These are phyloP conservation scores for Pseudonitzschia pungens DNA, from an alignment of 108 stramenopile species.

Conservation along the genomic window DNA sequence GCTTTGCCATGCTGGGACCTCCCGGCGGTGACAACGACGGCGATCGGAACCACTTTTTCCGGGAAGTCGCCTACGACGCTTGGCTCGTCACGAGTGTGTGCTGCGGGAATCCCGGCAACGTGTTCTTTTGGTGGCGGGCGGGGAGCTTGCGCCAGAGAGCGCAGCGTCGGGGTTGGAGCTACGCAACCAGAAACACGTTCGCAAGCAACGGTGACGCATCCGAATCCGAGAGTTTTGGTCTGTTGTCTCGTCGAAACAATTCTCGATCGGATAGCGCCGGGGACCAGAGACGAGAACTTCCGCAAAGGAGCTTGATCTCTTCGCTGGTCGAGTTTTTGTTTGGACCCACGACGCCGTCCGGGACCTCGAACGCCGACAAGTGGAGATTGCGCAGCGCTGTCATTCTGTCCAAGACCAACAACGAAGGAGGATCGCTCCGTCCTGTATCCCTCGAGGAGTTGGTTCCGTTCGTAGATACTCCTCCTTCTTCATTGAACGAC, in stretches of 20 bases:
- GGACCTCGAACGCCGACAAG: constrained; percentile 48
- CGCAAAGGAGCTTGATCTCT: constrained; percentile 59
- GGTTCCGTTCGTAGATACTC: constrained; percentile 68
- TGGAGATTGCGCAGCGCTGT: constrained; percentile 74
- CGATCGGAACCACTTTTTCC: constrained; percentile 56
- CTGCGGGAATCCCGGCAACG: constrained; percentile 61
- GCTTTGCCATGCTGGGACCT: constrained; percentile 80
- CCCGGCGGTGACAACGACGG: constrained; percentile 20
- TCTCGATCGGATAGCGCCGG: constrained; percentile 7
- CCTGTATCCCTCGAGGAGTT: constrained; percentile 53
- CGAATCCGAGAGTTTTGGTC: neutral
- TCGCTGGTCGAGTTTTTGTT: constrained; percentile 83
- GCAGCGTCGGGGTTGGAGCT: constrained; percentile 25
- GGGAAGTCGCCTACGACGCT: constrained; percentile 77
- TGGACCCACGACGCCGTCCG: constrained; percentile 51
- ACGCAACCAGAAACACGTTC: constrained; percentile 20
- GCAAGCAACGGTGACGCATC: neutral
- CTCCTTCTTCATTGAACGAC: constrained; percentile 50
- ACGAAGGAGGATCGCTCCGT: constrained; percentile 4
- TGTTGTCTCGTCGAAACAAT: neutral
- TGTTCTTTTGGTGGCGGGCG: constrained; percentile 72
- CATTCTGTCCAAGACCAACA: constrained; percentile 43
- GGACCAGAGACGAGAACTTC: neutral
- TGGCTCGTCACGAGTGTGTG: constrained; percentile 63
- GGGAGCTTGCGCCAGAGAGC: constrained; percentile 42